phyloP scores from a whole-genome alignment of 176 grass and related monocot species.

The Aegilops longissima region DNA sequence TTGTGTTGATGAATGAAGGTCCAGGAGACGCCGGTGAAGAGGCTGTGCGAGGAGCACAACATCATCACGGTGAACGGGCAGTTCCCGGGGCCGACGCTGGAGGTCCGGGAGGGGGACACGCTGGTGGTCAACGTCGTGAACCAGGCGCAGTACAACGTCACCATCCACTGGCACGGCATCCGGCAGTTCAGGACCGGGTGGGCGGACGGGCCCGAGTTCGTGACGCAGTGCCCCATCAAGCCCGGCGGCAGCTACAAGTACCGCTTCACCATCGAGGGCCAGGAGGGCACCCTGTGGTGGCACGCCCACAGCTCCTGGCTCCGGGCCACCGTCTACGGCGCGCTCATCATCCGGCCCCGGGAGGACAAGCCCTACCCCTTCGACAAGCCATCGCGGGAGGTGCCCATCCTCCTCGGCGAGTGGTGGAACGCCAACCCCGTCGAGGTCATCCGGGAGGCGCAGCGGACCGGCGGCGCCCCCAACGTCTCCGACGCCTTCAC shows the following conservation, averaged over 20 bases:
- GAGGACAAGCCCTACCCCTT: constrained; percentile 58
- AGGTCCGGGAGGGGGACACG: constrained; percentile 84
- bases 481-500: constrained; percentile 85
- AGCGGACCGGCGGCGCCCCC: constrained; percentile 55
- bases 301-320: constrained; percentile 93
- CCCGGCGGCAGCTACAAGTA: constrained; percentile 83
- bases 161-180: constrained; percentile 79
- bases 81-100: constrained; percentile 73
- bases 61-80: constrained; percentile 87
- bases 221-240: constrained; percentile 80
- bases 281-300: constrained; percentile 92
- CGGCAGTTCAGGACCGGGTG: constrained; percentile 69
- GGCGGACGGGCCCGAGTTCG: constrained; percentile 79
- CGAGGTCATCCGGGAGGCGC: constrained; percentile 62
- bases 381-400: constrained; percentile 49
- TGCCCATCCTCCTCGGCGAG: constrained; percentile 67
- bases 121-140: constrained; percentile 66
- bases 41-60: constrained; percentile 77
- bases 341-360: constrained; percentile 62
- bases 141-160: constrained; percentile 60
- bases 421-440: constrained; percentile 86
- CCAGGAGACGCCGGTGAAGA: constrained; percentile 85
- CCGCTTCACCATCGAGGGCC: constrained; percentile 56
- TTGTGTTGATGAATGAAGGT: constrained; percentile 35
- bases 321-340: constrained; percentile 75